These are phyloP conservation scores for Rhodotorula glutinis DNA, from an alignment of 1,284 basidiomycete species.

Conservation along the genomic window DNA sequence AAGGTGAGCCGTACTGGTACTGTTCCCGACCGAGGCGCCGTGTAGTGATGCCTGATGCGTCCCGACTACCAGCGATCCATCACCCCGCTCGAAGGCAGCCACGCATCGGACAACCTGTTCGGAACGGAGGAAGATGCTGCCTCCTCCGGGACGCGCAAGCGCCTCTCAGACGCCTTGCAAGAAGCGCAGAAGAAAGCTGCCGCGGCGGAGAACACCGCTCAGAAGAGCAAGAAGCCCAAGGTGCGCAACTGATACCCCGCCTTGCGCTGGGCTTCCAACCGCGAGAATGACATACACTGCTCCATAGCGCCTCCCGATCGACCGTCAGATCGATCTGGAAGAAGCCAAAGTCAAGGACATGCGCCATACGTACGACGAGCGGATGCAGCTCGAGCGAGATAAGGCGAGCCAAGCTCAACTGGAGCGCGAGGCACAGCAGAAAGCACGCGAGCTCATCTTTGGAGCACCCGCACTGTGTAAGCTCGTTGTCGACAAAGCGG, in stretches of 20 bases:
- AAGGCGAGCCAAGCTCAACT: slow-evolving; percentile 5
- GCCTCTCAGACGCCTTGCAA: slow-evolving; percentile 19
- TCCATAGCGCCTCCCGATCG: slow-evolving; percentile 12
- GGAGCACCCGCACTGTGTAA: slow-evolving; percentile 14
- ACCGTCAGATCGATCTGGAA: slow-evolving; percentile 19
- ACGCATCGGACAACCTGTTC: background rate
- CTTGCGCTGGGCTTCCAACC: no score
- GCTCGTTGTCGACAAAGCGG: background rate
- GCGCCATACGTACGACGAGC: slow-evolving; percentile 21
- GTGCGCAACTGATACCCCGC: no score
- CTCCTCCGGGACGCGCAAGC: slow-evolving; percentile 12
- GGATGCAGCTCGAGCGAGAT: slow-evolving; percentile 26
- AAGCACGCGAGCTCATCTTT: slow-evolving; percentile 27
- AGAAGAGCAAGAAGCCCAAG: slow-evolving; percentile 11
- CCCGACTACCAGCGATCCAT: slow-evolving; percentile 5
- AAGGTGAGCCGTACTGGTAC: background rate
- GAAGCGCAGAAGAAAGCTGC: background rate
- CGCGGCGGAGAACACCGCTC: background rate
- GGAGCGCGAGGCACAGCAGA: slow-evolving; percentile 15
- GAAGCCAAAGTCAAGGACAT: slow-evolving; percentile 17
- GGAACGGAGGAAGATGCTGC: slow-evolving; percentile 5
- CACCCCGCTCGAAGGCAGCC: background rate
- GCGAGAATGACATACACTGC: no score
- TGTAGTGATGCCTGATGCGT: background rate
- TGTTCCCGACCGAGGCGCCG: no score